These are phyloP conservation scores for Vinca minor DNA, from an alignment of 257 asterid genomes.

Conservation along the genomic window DNA sequence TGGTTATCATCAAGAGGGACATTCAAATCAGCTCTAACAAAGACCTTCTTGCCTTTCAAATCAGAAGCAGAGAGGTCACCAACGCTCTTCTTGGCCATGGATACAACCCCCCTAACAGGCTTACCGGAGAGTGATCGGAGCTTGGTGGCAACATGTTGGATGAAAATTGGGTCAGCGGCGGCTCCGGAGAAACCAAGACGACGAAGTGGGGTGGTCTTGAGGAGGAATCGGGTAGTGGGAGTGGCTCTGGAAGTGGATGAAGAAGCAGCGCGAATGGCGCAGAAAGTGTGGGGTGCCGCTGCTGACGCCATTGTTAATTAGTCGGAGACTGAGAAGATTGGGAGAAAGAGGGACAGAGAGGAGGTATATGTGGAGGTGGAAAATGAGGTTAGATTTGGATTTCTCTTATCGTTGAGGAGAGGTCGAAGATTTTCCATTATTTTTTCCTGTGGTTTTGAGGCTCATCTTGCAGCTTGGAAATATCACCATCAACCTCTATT, in stretches of 20 bases:
- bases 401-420: constrained; percentile 41
- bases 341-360: background rate
- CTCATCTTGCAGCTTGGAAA: background rate
- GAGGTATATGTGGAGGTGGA: constrained; percentile 17
- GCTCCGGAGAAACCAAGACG: constrained; percentile 45
- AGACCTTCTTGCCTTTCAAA: constrained; percentile 62
- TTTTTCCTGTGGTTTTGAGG: constrained; percentile 27
- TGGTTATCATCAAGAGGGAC: constrained; percentile 63
- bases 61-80: constrained; percentile 47
- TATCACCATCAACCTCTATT: too few species aligned
- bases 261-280: constrained; percentile 37
- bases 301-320: constrained; percentile 47
- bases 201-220: constrained; percentile 40
- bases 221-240: constrained; percentile 46
- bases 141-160: constrained; percentile 39
- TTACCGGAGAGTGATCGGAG: constrained; percentile 36
- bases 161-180: constrained; percentile 33
- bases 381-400: constrained; percentile 24
- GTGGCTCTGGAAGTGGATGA: constrained; percentile 22
- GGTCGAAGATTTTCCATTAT: constrained; percentile 35
- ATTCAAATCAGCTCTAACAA: constrained; percentile 68
- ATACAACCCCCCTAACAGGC: constrained; percentile 39
- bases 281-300: constrained; percentile 53
- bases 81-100: constrained; percentile 63
- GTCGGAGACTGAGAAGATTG: background rate